phyloP scores from a whole-genome alignment of 495 filamentous ascomycete genomes.

The Achaetomiella virescens region DNA sequence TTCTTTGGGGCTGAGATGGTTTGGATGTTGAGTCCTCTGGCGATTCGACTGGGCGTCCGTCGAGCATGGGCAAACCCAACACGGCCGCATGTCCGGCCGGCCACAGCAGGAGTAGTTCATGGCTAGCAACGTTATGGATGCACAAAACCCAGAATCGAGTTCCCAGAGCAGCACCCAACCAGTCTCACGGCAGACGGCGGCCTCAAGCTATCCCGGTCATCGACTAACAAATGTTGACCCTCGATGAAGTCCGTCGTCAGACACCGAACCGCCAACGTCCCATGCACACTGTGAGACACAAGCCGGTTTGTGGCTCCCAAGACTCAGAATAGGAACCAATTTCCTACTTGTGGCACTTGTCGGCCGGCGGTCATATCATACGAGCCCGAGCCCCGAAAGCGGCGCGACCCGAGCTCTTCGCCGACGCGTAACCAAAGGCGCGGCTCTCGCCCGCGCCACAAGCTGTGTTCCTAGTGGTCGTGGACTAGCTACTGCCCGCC shows the following conservation, averaged over 20 bases:
- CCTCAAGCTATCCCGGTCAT: too few relatives aligned
- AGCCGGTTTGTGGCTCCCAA: not conserved
- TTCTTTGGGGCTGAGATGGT: conserved; percentile 15
- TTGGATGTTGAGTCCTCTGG: conserved; percentile 9
- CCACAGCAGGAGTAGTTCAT: not conserved
- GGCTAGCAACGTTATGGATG: not conserved
- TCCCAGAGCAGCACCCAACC: too few relatives aligned
- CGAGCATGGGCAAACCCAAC: conserved; percentile 19
- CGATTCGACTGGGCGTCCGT: conserved; percentile 21
- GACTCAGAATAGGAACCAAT: not conserved
- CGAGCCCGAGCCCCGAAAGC: not conserved
- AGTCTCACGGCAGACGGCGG: too few relatives aligned
- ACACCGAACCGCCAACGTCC: not conserved
- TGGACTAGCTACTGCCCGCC: too few relatives aligned
- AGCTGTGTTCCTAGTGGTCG: too few relatives aligned
- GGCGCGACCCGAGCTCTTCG: not conserved
- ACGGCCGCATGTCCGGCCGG: conserved; percentile 5
- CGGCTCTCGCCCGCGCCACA: too few relatives aligned
- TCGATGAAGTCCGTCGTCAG: not conserved
- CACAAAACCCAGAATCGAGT: not conserved
- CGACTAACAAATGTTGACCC: not conserved
- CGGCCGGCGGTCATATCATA: not conserved
- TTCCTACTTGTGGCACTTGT: not conserved
- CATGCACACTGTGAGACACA: not conserved
- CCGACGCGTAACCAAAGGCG: not conserved